Percentiles rank a stretch among this genome's conserved stretches.
phyloP scores from a whole-genome alignment of 495 filamentous ascomycete genomes.

The Extremus antarcticus region DNA sequence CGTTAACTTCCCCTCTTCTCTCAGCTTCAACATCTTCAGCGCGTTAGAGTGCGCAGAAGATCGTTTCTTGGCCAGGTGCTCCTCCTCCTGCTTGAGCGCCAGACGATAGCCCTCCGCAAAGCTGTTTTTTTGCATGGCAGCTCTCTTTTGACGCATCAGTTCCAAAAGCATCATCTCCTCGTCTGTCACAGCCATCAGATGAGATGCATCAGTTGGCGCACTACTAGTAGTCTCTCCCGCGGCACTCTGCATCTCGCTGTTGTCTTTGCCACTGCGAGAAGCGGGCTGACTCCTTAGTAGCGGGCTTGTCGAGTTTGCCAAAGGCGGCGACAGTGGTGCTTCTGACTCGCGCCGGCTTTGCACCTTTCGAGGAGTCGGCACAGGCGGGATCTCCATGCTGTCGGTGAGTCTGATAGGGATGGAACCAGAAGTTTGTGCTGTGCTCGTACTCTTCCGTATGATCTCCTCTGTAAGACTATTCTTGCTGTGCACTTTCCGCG shows the following conservation, averaged over 20 bases:
- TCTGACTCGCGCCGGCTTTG: neutral
- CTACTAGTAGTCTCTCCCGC: conserved; percentile 11
- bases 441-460: conserved; percentile 13
- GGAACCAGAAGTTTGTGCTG: conserved; percentile 7
- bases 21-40: conserved; percentile 6
- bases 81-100: conserved; percentile 21
- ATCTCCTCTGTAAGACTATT: neutral
- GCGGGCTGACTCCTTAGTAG: neutral
- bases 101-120: conserved; percentile 44
- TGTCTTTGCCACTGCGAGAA: conserved; percentile 9
- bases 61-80: conserved; percentile 4
- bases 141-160: conserved; percentile 67
- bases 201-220: conserved; percentile 22
- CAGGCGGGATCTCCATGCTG: neutral
- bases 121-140: conserved; percentile 62
- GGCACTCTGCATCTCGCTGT: neutral
- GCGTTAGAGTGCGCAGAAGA: conserved; percentile 9
- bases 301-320: neutral
- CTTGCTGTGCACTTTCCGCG: conserved; percentile 5
- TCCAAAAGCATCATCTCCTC: conserved; percentile 78
- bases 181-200: conserved; percentile 73
- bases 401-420: conserved; percentile 13
- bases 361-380: neutral
- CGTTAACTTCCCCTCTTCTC: neutral
- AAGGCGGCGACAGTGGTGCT: conserved; percentile 1